Evolutionary conservation across 129 eudicot species (phyloP), one percentile per base, ranked within the genome.

Genomic region (Escallonia rubra): DNA sequence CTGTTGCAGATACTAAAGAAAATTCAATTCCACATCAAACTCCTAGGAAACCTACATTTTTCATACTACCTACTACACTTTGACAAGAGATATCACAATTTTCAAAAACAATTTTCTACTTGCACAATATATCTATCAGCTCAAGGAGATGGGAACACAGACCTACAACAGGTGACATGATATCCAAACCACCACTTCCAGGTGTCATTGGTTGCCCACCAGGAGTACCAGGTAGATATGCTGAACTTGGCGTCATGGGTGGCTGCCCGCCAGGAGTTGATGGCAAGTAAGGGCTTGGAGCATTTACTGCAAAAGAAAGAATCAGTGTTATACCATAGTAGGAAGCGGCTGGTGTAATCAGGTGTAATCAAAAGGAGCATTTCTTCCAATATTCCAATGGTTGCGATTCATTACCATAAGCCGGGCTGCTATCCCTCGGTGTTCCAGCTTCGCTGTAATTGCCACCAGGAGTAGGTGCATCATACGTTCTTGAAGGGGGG

Each of bases 201-300:
- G 99, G 99, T 68, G 99, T 94, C 96, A 89, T 85, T 23, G 99
- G 99, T 69, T 84, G 97, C 68, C 99, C 98, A 45, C 95, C 97
- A 66, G 99, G 99, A 10, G 99, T 93, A 62, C 99, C 96, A 73
- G 97, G 99, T 40, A 89, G 83, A 76, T 76, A 94, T 52, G 99
- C 87, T 16, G 99, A 94, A 70, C 97, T 89, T 69, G 99, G 99
- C 34, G 99, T 94, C 99, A 94, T 84, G 7, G 99, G 99, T 4
- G 97, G 96, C 64, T 83, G 96, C 34, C 97, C 97, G 53, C 99
- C 99, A 72, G 97, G 99, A 41, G 99, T 89, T 34, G 99, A 87
- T 45, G 99, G 97, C 82, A 90, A 71, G 81, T 94, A 94, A 2
- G 99, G 99, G 71, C 99, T 94, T 57, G 99, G 99, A 53, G 97